These are phyloP conservation scores for Microthlaspi erraticum DNA, from an alignment of 345 rosid genomes.

Conservation along the genomic window DNA sequence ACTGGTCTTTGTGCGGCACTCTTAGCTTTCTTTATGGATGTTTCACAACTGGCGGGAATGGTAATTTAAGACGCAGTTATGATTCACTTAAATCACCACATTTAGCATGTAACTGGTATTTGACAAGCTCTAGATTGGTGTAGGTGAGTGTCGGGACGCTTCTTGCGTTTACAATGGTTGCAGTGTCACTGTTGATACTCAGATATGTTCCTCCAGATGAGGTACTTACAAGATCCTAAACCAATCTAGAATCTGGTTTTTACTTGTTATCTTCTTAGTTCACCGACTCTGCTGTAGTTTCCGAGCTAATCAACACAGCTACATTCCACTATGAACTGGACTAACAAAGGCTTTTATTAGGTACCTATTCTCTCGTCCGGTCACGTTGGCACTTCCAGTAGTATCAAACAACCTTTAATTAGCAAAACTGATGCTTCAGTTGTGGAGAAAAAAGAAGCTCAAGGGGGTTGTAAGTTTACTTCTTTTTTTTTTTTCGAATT, in stretches of 20 bases:
- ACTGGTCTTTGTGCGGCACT: constrained; percentile 76
- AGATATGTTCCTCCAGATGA: constrained; percentile 96
- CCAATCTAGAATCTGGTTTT: too few species aligned
- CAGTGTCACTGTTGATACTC: constrained; percentile 80
- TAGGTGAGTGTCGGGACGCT: constrained; percentile 99
- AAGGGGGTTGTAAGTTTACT: constrained; percentile 60
- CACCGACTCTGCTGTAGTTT: not conserved
- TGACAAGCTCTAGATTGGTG: constrained; percentile 33
- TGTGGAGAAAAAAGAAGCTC: constrained; percentile 53
- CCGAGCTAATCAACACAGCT: not conserved
- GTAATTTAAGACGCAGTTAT: constrained; percentile 46
- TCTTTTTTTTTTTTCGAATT: too few species aligned
- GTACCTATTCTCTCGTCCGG: constrained; percentile 54
- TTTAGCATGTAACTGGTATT: constrained; percentile 6
- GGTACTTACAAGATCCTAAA: constrained; percentile 42
- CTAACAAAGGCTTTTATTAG: constrained; percentile 29
- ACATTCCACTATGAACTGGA: not conserved
- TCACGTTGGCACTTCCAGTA: constrained; percentile 43
- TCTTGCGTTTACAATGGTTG: constrained; percentile 94
- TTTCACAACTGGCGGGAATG: constrained; percentile 87
- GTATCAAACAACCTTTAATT: constrained; percentile 54
- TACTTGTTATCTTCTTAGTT: not conserved
- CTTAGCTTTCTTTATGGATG: constrained; percentile 85
- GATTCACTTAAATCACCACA: not conserved
- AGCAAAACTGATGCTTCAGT: constrained; percentile 35